Base-by-base conservation (phyloP, 2,329 filamentous ascomycete species). In the Colletotrichum scovillei region DNA sequence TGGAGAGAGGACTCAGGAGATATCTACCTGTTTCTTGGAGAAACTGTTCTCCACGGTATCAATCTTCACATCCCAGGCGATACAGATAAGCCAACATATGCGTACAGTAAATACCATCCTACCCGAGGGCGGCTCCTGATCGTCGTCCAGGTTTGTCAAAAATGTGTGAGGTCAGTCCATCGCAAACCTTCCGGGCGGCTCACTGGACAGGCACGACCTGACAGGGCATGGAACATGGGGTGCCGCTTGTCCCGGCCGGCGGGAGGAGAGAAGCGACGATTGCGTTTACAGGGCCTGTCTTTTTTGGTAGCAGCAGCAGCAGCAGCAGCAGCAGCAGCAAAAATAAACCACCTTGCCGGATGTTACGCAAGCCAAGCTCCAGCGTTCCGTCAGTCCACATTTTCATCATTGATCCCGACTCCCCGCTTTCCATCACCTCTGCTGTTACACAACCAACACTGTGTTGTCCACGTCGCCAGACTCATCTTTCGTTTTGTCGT, bases 281-380 rank as follows among this genome's bases (percentile, higher is more conserved):
- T 62, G 42, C 70, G 24, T 57, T 60, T 55, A 32, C 59, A 64
- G 60, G 67, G 70, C 30, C 32, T 35, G 11, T 35, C 32, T 35
- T 22, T 62, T 9, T 42, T 24, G 12, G n/a, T 49, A 35, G 1
- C 32, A 35, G 32, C 32, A 12, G 4, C 32, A 35, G 32, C 32
- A 12, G 4, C 26, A 24, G 24, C 24, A 24, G 24, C 24, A 24
- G 24, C 24, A 24, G 32, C 32, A 42, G 38, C 35, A 66, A 73
- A 57, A 66, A 57, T 42, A 71, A 49, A 46, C 53, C 67, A 71
- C 60, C 70, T 65, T 60, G 32, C 60, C 71, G 38, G 38, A 42
- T 42, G 14, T 73, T 65, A 73, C 71, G 71, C 71, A 73, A 66
- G 71, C 71, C 71, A 71, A 73, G 71, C 60, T 62, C 56, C 46